Percentiles rank a stretch among this genome's conserved stretches.
These are phyloP conservation scores for Biscogniauxia marginata DNA, from an alignment of 2,329 filamentous ascomycete genomes.

Conservation along the genomic window DNA sequence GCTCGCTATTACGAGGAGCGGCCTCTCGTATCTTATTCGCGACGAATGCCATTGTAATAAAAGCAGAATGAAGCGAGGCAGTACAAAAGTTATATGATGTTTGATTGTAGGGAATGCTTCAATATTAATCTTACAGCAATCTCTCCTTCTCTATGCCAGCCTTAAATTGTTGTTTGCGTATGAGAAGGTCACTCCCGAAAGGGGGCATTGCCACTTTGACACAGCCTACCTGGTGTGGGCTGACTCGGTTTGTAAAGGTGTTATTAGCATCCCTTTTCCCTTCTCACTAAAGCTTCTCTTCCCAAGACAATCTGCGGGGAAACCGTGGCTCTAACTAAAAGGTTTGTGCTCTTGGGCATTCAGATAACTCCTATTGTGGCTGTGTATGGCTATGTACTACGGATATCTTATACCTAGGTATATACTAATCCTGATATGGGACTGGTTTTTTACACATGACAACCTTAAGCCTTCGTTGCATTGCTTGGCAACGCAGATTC, in stretches of 20 bases:
- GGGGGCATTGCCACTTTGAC: neutral
- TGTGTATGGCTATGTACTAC: neutral
- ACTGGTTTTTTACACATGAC: neutral
- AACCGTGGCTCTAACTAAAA: neutral
- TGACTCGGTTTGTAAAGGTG: too few relatives aligned
- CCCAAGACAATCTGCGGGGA: neutral
- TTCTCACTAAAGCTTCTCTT: too few relatives aligned
- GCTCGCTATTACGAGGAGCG: conserved; percentile 39
- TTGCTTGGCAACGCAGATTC: neutral
- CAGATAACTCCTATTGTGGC: too few relatives aligned
- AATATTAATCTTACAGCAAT: neutral
- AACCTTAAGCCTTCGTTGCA: neutral
- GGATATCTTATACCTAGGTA: neutral
- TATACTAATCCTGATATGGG: neutral
- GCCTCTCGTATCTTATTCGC: conserved; percentile 40
- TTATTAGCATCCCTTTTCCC: too few relatives aligned
- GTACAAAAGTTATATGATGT: too few relatives aligned
- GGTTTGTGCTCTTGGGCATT: too few relatives aligned
- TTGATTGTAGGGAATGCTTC: too few relatives aligned
- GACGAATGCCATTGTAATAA: conserved; percentile 23
- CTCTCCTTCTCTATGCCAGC: neutral
- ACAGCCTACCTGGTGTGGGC: neutral
- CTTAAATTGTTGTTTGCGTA: neutral
- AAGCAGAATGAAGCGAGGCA: neutral
- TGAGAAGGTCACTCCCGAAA: neutral